Base-by-base conservation (phyloP, 2,329 filamentous ascomycete species). In the Chaetomiaceae sp. region DNA sequence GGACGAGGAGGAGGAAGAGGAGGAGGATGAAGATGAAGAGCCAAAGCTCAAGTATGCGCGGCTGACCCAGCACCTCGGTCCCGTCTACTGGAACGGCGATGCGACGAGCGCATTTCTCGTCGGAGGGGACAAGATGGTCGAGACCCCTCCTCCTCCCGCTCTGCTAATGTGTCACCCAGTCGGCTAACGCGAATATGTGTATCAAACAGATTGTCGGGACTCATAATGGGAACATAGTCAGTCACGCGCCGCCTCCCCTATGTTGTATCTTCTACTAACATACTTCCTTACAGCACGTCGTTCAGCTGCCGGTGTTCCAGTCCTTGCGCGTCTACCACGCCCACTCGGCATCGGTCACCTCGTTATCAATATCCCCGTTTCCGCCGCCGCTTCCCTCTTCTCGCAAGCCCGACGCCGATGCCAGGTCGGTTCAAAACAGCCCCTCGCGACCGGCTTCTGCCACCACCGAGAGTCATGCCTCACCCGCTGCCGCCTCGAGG, bases 111-210 rank as follows among this genome's bases (percentile, higher is more conserved):
- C 87, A 8, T 95, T 95, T 63, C 70, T 94, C 40, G 88, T 95
- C 40, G 86, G 86, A 33, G 91, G 91, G 42, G 91, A 98, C 72
- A 97, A 97, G 72, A 95, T 97, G 91, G 88, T 91, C 8, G 46
- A 33, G 59, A 72, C 46, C 47, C 37, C 41, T 14, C 40, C 40
- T 17, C 6, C 7, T 9, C 29, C 29, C 14, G 12, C 2, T 8
- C 2, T 7, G n/a, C 32, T 5, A 8, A 17, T 3, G 12, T 17
- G 12, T 9, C 9, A 12, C 24, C 35, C 37, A 29, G 8, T 17
- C 43, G 22, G 42, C 54, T 65, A 54, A 57, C 67, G 70, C 56
- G 67, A 57, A 49, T 54, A 91, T n/a, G n/a, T n/a, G n/a, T n/a
- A 24, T 9, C 6, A 24, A 9, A 24, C 22, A 24, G 86, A 84